A percentile compares a stretch with the other conserved stretches of the same genome.
These are phyloP conservation scores for Albizia julibrissin DNA, from an alignment of 306 rosid species.

Conservation along the genomic window DNA sequence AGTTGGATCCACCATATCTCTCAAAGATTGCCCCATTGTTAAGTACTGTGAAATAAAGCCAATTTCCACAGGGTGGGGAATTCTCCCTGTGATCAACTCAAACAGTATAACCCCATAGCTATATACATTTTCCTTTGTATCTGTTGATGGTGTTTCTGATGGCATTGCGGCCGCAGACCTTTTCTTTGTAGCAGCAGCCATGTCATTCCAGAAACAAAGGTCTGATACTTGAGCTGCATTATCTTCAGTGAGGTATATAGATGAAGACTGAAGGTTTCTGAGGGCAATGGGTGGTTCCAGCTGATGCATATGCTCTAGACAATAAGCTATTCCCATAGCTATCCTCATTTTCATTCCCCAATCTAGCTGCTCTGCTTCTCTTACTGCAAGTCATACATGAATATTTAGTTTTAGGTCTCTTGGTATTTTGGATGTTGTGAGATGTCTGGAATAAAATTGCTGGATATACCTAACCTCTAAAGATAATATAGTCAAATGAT, in stretches of 20 bases:
- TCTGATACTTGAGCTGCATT: constrained; percentile 87
- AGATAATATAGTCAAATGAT: background rate
- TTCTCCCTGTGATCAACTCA: constrained; percentile 76
- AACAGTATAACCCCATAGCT: constrained; percentile 75
- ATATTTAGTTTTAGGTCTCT: background rate
- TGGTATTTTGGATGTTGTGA: background rate
- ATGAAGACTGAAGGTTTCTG: constrained; percentile 63
- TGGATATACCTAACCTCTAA: background rate
- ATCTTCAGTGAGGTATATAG: constrained; percentile 85
- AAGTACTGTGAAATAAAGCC: constrained; percentile 55
- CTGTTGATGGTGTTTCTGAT: constrained; percentile 41
- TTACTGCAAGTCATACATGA: constrained; percentile 53
- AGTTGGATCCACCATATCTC: constrained; percentile 72
- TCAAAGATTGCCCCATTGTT: constrained; percentile 48
- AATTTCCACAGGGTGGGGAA: constrained; percentile 57
- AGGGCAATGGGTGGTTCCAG: constrained; percentile 65
- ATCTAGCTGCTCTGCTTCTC: constrained; percentile 87
- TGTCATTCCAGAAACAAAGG: constrained; percentile 68
- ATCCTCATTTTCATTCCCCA: constrained; percentile 79
- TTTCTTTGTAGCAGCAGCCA: constrained; percentile 43
- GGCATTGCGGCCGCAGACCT: constrained; percentile 38
- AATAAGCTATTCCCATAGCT: constrained; percentile 93
- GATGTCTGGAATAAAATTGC: background rate
- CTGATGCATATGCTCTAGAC: constrained; percentile 83
- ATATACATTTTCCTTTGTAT: constrained; percentile 63